Conservation (phyloP, 1,139 yeast genomes). For the Zhuliangozyma parablackwelliae region DNA sequence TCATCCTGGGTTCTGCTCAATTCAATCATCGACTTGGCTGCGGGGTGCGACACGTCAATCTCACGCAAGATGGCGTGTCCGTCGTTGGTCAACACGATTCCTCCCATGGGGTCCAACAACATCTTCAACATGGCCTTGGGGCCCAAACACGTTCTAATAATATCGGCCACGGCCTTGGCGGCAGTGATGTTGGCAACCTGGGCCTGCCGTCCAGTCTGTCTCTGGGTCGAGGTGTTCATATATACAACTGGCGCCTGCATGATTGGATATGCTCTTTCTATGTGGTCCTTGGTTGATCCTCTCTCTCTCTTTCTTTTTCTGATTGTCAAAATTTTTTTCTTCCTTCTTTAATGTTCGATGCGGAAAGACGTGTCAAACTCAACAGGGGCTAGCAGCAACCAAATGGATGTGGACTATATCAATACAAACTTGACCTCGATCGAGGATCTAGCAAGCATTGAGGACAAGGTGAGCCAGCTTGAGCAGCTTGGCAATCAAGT, state of each 20-base stretch:
- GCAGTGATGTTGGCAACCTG: slow-evolving; percentile 96
- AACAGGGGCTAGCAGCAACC: neutral
- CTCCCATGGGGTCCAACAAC: slow-evolving; percentile 98
- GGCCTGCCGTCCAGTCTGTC: slow-evolving; percentile 96
- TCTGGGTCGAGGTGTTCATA: slow-evolving; percentile 77
- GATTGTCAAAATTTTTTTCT: slow-evolving; percentile 1
- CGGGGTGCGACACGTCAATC: slow-evolving; percentile 93
- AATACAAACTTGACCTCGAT: slow-evolving; percentile 25
- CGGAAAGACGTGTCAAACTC: slow-evolving; percentile 1
- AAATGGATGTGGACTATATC: slow-evolving; percentile 19
- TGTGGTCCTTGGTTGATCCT: slow-evolving; percentile 1
- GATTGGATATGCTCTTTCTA: slow-evolving; percentile 2
- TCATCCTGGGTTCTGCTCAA: slow-evolving; percentile 97
- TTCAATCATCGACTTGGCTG: slow-evolving; percentile 98
- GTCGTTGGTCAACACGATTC: slow-evolving; percentile 93
- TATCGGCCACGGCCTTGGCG: slow-evolving; percentile 97
- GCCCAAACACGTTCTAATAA: slow-evolving; percentile 96
- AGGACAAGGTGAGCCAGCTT: slow-evolving; percentile 17
- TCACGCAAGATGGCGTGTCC: slow-evolving; percentile 93
- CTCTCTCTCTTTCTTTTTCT: neutral
- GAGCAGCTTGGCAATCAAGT: slow-evolving; percentile 12
- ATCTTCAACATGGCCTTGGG: slow-evolving; percentile 99
- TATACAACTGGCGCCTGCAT: slow-evolving; percentile 53
- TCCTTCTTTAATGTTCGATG: slow-evolving; percentile 1
- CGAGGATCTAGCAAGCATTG: slow-evolving; percentile 22